Evolutionary conservation across 768 basidiomycete genomes (phyloP).

Genomic region (Rhizopogon salebrosus): DNA sequence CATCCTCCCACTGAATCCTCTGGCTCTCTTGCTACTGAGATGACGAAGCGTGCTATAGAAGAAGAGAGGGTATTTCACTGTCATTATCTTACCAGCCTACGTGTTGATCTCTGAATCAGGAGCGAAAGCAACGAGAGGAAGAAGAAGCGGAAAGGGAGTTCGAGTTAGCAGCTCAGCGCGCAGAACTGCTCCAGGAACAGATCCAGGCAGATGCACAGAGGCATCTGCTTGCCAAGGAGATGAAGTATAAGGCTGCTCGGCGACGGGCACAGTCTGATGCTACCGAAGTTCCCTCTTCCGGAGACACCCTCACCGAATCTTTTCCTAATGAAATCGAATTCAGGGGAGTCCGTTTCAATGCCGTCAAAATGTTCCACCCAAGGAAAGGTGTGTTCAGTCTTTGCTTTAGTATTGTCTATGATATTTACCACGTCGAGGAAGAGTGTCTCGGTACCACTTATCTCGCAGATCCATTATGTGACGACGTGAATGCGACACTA

Average conservation of each 20-base stretch:
- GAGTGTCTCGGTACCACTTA: constrained; percentile 65
- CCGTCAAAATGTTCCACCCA: constrained; percentile 70
- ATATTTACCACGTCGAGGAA: constrained; percentile 16
- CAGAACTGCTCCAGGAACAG: constrained; percentile 58
- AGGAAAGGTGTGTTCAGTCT: constrained; percentile 44
- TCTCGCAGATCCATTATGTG: constrained; percentile 71
- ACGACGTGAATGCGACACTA: constrained; percentile 50
- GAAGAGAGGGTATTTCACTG: constrained; percentile 51
- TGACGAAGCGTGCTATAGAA: constrained; percentile 68
- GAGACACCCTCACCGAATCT: constrained; percentile 53
- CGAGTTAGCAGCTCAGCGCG: constrained; percentile 47
- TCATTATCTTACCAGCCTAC: background rate
- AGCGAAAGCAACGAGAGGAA: constrained; percentile 47
- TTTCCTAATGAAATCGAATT: constrained; percentile 56
- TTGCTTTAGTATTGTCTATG: background rate
- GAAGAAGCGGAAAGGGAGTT: constrained; percentile 49
- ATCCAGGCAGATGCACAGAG: constrained; percentile 61
- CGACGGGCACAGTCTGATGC: constrained; percentile 67
- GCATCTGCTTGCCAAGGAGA: constrained; percentile 41
- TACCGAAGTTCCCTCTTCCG: constrained; percentile 51
- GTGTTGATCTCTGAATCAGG: constrained; percentile 29
- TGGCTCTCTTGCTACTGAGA: constrained; percentile 73
- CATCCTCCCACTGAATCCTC: constrained; percentile 51
- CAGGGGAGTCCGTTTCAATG: constrained; percentile 52
- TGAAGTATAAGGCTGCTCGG: constrained; percentile 46